Percentiles rank a stretch among this genome's conserved stretches.
Conservation (phyloP, 208 protist species). For the Pavlovales sp. region DNA sequence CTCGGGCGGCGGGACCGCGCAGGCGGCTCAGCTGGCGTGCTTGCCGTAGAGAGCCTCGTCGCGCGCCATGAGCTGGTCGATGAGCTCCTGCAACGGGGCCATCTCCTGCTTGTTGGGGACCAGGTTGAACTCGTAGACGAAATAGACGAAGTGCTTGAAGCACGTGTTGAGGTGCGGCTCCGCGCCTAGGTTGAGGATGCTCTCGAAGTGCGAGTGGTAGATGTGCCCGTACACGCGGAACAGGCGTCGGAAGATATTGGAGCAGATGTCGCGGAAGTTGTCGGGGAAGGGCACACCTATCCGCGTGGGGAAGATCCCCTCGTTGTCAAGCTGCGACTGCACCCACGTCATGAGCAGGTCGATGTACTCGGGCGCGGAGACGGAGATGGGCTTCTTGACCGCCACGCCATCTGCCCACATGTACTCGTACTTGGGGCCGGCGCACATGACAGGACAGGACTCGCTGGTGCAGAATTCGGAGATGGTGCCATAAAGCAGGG, state of each 20-base stretch:
- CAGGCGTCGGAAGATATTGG: conserved; percentile 92
- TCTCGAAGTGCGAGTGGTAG: conserved; percentile 94
- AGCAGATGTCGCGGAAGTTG: conserved; percentile 73
- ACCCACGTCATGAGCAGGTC: conserved; percentile 96
- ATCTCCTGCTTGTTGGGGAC: conserved; percentile 63
- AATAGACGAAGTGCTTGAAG: conserved; percentile 80
- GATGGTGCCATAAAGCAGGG: conserved; percentile 94
- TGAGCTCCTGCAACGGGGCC: conserved; percentile 63
- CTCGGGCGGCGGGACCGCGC: too few relatives aligned
- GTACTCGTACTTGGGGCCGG: conserved; percentile 78
- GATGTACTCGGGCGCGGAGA: conserved; percentile 94
- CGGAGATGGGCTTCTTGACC: conserved; percentile 85
- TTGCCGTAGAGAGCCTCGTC: conserved; percentile 6
- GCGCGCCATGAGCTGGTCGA: conserved; percentile 51
- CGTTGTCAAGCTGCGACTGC: conserved; percentile 89
- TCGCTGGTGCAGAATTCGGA: conserved; percentile 95
- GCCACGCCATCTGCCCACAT: conserved; percentile 89
- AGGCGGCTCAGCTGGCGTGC: too few relatives aligned
- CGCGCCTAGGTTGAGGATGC: conserved; percentile 85
- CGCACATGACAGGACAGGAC: conserved; percentile 76
- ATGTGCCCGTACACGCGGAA: conserved; percentile 99
- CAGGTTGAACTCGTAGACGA: conserved; percentile 74
- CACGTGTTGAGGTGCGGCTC: conserved; percentile 94
- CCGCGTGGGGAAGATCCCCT: conserved; percentile 89
- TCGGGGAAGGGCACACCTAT: conserved; percentile 67